These are phyloP conservation scores for Volvox africanus DNA, from an alignment of 139 green algal genomes.

Conservation along the genomic window DNA sequence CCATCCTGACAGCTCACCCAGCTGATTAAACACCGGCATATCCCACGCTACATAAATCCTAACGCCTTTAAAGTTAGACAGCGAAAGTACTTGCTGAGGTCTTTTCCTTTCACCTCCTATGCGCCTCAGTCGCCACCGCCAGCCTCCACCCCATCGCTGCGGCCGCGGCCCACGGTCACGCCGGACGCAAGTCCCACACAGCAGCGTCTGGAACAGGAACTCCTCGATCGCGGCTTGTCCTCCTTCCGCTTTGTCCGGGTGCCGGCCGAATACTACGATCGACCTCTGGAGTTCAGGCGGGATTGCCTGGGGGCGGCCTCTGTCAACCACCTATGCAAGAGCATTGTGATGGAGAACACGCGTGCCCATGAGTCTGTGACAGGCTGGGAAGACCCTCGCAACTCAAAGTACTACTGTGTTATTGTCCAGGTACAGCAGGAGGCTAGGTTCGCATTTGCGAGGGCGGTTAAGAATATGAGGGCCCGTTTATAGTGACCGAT, in stretches of 20 bases:
- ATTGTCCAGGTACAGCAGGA: slow-evolving; percentile 76
- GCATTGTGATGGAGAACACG: slow-evolving; percentile 91
- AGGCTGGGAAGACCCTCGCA: slow-evolving; percentile 42
- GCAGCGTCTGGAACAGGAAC: slow-evolving; percentile 48
- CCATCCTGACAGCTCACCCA: not conserved
- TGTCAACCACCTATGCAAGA: slow-evolving; percentile 91
- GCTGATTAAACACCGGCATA: too few relatives aligned
- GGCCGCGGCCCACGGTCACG: not conserved
- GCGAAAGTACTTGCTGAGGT: too few relatives aligned
- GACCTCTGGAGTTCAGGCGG: slow-evolving; percentile 77
- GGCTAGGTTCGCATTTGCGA: too few relatives aligned
- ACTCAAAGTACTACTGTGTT: slow-evolving; percentile 87
- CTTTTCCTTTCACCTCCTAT: not conserved
- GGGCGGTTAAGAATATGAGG: too few relatives aligned
- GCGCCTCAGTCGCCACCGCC: not conserved
- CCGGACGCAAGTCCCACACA: slow-evolving; percentile 61
- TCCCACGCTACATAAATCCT: too few relatives aligned
- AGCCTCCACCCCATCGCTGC: not conserved
- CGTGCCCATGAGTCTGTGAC: not conserved
- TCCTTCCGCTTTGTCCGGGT: slow-evolving; percentile 76
- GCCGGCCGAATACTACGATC: slow-evolving; percentile 88
- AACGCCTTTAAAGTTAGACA: too few relatives aligned
- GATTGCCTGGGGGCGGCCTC: slow-evolving; percentile 61
- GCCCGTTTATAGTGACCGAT: too few relatives aligned
- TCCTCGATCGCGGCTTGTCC: slow-evolving; percentile 56